Conservation (phyloP, 23 red algal genomes). For the Gracilaria caudata region DNA sequence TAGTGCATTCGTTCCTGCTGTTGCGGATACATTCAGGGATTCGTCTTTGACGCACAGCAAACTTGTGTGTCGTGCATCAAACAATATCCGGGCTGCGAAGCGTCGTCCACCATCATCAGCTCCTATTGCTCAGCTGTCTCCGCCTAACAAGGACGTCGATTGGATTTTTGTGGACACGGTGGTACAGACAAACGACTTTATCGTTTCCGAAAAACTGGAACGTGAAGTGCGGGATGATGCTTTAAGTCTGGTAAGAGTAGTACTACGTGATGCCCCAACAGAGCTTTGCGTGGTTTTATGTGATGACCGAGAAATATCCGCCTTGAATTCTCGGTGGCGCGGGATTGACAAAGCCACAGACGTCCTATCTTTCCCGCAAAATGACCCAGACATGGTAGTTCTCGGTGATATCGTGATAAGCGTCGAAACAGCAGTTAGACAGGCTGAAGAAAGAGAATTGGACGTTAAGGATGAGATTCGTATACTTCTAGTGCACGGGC, state of each 20-base stretch:
- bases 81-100: neutral
- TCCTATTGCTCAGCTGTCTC: neutral
- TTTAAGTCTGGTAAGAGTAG: slow-evolving; percentile 14
- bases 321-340: slow-evolving; percentile 80
- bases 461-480: slow-evolving; percentile 71
- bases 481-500: slow-evolving; percentile 88
- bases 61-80: neutral
- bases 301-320: slow-evolving; percentile 64
- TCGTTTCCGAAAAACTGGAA: slow-evolving; percentile 14
- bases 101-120: neutral
- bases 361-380: slow-evolving; percentile 86
- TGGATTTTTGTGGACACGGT: slow-evolving; percentile 51
- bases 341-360: slow-evolving; percentile 82
- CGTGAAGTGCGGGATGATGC: slow-evolving; percentile 37
- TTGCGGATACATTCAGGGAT: neutral
- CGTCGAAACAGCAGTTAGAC: slow-evolving; percentile 63
- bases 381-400: slow-evolving; percentile 46
- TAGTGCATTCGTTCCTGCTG: neutral
- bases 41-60: neutral
- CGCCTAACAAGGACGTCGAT: slow-evolving; percentile 40
- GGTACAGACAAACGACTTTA: neutral
- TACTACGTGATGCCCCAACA: slow-evolving; percentile 28
- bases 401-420: slow-evolving; percentile 95
- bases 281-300: slow-evolving; percentile 80
- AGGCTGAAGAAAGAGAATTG: slow-evolving; percentile 48